Evolutionary conservation across 2,329 filamentous ascomycete genomes (phyloP), one percentile per base, ranked within the genome.

Genomic region (Aspergillus aculeatus): DNA sequence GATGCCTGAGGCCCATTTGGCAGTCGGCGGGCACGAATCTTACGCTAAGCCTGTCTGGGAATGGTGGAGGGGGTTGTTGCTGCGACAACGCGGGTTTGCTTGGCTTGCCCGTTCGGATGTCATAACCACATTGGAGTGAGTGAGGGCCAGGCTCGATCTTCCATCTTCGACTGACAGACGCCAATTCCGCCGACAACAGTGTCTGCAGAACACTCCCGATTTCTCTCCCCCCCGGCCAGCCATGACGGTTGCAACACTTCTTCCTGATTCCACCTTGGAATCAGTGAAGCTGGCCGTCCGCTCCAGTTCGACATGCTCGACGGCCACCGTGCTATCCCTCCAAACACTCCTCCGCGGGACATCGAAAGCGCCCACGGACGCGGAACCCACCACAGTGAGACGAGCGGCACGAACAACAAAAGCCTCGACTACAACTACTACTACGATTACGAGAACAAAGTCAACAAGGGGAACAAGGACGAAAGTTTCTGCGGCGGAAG

Each of bases 281-380:
- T 78, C 82, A 61, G 80, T 85, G 68, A 86, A 85, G 69, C 75
- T 77, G 61, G 83, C 83, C 47, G 75, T 86, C 63, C 76, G 81
- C 62, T 83, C 81, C 56, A 78, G 79, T 12, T 74, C 81, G 50
- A 85, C 80, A 66, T 87, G 84, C 73, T 84, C 83, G 48, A 68
- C 70, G 60, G 70, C 71, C 50, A 79, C 76, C 14, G 71, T 78
- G 54, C 66, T 71, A 58, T 71, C 75, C 54, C 71, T 78, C 62
- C 74, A 77, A 66, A 71, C 69, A 54, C 72, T 79, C 50, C 72
- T 79, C 57, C 71, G 73, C 61, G 64, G 65, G 29, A 24, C 69
- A 26, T 57, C 68, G 48, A 70, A 69, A 57, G 48, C 61, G 23
- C 47, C 54, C 19, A 16, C 62, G 41, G 72, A 72, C 32, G 59